Conservation (phyloP, 2,329 filamentous ascomycete species). For the Monilinia fructicola region DNA sequence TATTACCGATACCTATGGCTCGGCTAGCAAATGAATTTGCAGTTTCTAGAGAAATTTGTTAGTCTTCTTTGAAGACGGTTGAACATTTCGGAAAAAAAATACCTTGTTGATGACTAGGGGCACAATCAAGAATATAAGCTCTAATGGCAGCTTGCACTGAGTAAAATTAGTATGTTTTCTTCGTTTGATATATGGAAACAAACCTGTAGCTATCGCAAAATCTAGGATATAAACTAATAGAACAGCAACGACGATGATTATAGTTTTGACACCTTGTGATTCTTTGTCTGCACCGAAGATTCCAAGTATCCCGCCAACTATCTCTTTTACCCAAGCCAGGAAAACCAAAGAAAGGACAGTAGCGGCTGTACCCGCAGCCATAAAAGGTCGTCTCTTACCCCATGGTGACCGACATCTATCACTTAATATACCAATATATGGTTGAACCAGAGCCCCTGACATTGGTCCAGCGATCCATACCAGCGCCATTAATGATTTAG, state of each 20-base stretch:
- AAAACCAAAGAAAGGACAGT: constrained; percentile 67
- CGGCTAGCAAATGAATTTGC: constrained; percentile 95
- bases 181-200: constrained; percentile 34
- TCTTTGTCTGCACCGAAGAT: constrained; percentile 70
- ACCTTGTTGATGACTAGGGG: constrained; percentile 84
- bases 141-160: constrained; percentile 84
- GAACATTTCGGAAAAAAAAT: constrained; percentile 23
- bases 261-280: constrained; percentile 61
- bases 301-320: constrained; percentile 64
- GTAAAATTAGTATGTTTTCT: constrained; percentile 24
- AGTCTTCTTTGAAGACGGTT: background rate
- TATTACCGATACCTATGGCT: constrained; percentile 83
- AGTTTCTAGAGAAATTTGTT: constrained; percentile 43
- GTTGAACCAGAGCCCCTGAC: constrained; percentile 76
- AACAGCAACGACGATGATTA: constrained; percentile 76
- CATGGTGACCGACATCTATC: constrained; percentile 72
- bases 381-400: constrained; percentile 81
- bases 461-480: constrained; percentile 84
- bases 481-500: constrained; percentile 77
- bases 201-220: constrained; percentile 90
- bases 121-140: constrained; percentile 91
- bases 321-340: constrained; percentile 72
- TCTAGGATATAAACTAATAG: constrained; percentile 87
- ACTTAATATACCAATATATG: constrained; percentile 78
- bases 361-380: constrained; percentile 66